These are phyloP conservation scores for Clitoria ternatea DNA, from an alignment of 306 rosid genomes.

Conservation along the genomic window DNA sequence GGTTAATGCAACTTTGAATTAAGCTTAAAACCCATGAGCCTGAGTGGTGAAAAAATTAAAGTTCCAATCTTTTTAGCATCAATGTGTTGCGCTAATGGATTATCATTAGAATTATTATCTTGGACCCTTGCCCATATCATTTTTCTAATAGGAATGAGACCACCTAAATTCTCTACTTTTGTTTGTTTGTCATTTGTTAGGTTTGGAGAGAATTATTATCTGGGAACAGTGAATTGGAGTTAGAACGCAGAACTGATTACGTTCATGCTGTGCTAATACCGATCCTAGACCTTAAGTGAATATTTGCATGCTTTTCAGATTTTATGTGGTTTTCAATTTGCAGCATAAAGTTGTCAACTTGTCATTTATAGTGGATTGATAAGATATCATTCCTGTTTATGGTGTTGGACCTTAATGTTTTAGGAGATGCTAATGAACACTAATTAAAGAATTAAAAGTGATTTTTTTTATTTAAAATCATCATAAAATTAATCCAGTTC, in stretches of 20 bases:
- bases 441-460: too few relatives aligned
- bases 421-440: too few relatives aligned
- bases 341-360: neutral
- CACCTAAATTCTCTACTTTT: neutral
- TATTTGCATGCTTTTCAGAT: slow-evolving; percentile 2
- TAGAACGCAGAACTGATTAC: neutral
- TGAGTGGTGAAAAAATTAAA: neutral
- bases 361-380: neutral
- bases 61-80: neutral
- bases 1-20: neutral
- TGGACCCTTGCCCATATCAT: neutral
- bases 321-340: neutral
- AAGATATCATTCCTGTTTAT: neutral
- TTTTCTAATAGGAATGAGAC: neutral
- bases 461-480: too few relatives aligned
- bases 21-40: neutral
- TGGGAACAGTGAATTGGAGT: slow-evolving; percentile 5
- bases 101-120: neutral
- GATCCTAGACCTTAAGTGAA: neutral
- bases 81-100: neutral
- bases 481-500: too few relatives aligned
- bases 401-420: neutral
- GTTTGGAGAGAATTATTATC: neutral
- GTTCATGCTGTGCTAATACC: neutral
- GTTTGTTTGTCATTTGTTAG: neutral